Evolutionary conservation across 1,284 basidiomycete species (phyloP), one percentile per base, ranked within the genome.

Genomic region (Marasmius oreades): DNA sequence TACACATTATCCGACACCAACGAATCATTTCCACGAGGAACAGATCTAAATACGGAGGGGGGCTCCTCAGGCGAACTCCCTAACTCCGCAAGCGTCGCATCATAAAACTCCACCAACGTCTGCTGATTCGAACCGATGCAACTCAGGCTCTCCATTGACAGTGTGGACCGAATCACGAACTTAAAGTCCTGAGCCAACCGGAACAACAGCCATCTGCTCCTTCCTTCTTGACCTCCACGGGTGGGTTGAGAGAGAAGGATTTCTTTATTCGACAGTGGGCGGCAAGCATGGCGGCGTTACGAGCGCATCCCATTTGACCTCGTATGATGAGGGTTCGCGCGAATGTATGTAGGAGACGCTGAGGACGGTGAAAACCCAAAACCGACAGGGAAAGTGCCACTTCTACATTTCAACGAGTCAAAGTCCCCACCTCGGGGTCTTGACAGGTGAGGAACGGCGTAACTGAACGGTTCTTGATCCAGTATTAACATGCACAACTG

Each of bases 121-220:
- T 69, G 70, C 52, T 73, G 69, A 68, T 92, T 80, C 18, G 73
- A 72, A 90, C 16, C 76, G 70, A 26, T 82, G 70, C 62, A 95
- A 68, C 64, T 80, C 78, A 64, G 22, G 60, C 63, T 23, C 74
- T 73, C 16, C 55, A 57, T 11, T 62, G 61, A 1, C 66, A 64
- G 1, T 59, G 57, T 64, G 22, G 82, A 71, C 60, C 76, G 73
- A 28, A 89, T 76, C 44, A 98, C 88, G 66, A 98, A 93, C 69
- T 99, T 97, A 71, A 98, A 99, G n/a, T 96, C 95, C 69, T 98
- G 95, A 6, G 90, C 85, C 7, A 99, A 79, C 14, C 96, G 81
- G n/a, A 55, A 98, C 88, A 3, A 92, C 93, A 1, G 92, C 90
- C 92, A 98, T 96, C 52, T 93, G 94, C 31, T 90, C 82, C 88